Evolutionary conservation across 352 stramenopile species (phyloP), one percentile per base, ranked within the genome.

Genomic region (Pythium monospermum): DNA sequence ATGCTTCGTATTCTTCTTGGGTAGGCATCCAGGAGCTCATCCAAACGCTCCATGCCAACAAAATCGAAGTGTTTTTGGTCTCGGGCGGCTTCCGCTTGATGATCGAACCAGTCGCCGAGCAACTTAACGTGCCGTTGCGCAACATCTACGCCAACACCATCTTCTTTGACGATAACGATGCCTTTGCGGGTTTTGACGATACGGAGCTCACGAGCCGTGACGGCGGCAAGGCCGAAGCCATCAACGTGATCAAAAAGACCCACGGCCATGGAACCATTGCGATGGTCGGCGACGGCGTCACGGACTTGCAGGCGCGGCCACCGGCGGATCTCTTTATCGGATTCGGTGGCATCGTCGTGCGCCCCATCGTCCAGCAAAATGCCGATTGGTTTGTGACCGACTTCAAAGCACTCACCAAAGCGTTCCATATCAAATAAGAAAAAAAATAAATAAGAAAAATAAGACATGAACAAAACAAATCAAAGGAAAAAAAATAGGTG

Each of bases 71-170:
- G 18, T 99, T 98, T 77, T 73, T 99, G 19, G 96, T 99, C n/a
- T 98, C 89, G 6, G 97, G 97, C 36, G 97, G 97, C 50, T 99
- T 99, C 55, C 86, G 96, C 2, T 71, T 98, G 52, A 99, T 99
- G 96, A 99, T 99, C 71, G 87, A 98, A 59, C 96, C 96, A 0
- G 82, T 99, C 0, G 96, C 96, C 16, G 70, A 93, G 57, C 53
- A 82, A 43, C 62, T 98, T 61, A 66, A 67, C 45, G 76, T 96
- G 64, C 72, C 88, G 53, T 55, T 86, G 73, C 71, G 73, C 35
- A 96, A 97, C 62, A 98, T 99, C 57, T 98, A 97, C 69, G 97
- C 97, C 45, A 99, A 99, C 79, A 98, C 91, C 13, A 93, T 99
- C 46, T 80, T 97, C 43, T 99, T 99, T 64, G 71, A 94, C 32